Conservation (phyloP, 441 rosid genomes). For the Biscutella auriculata region DNA sequence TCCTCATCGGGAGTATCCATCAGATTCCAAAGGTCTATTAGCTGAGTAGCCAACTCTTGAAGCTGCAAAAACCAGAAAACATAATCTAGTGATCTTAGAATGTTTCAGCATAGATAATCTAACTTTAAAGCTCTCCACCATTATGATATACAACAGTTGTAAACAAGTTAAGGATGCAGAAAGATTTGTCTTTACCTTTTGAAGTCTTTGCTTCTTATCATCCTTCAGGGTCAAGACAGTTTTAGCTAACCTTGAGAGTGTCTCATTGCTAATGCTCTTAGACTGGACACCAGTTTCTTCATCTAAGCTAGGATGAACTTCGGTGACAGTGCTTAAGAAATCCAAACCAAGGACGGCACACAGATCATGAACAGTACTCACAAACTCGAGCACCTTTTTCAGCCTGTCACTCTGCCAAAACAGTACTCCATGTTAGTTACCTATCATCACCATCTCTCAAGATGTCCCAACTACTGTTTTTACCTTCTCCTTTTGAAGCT, state of each 20-base stretch:
- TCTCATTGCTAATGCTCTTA: constrained; percentile 89
- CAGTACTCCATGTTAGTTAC: neutral
- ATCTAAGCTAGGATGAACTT: constrained; percentile 94
- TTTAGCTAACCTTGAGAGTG: constrained; percentile 62
- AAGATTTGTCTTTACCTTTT: constrained; percentile 35
- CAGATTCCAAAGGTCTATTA: constrained; percentile 87
- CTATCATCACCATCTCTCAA: neutral
- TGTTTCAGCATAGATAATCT: neutral
- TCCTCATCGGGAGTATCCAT: constrained; percentile 95
- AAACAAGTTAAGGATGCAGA: neutral
- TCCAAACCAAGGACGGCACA: constrained; percentile 94
- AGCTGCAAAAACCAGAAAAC: constrained; percentile 44
- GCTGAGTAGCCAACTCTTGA: constrained; percentile 78
- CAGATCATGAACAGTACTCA: constrained; percentile 85
- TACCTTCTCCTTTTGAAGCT: constrained; percentile 95
- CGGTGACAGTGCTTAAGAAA: constrained; percentile 67
- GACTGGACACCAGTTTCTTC: constrained; percentile 61
- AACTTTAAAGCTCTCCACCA: neutral
- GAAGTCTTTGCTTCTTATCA: constrained; percentile 76
- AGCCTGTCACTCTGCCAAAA: constrained; percentile 75
- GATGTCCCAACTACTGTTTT: neutral
- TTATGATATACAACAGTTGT: neutral
- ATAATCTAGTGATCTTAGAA: neutral
- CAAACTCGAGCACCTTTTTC: constrained; percentile 81
- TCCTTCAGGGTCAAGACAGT: constrained; percentile 63